These are phyloP conservation scores for Phtheirospermum japonicum DNA, from an alignment of 257 asterid genomes.

Conservation along the genomic window DNA sequence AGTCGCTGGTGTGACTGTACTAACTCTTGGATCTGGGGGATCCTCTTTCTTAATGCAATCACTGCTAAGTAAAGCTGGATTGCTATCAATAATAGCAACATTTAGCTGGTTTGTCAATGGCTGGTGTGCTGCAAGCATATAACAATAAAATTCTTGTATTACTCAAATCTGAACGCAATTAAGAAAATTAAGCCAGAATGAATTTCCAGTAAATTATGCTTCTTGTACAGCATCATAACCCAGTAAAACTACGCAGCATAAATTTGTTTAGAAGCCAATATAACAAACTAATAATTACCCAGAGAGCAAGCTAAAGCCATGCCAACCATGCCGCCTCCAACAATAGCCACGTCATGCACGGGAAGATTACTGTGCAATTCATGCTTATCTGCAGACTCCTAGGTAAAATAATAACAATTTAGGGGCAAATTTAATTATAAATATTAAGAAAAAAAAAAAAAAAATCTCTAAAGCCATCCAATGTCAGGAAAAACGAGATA, in stretches of 20 bases:
- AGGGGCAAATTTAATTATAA: slow-evolving; percentile 23
- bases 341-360: slow-evolving; percentile 88
- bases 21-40: slow-evolving; percentile 93
- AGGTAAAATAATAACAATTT: slow-evolving; percentile 14
- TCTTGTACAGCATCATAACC: not conserved
- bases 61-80: slow-evolving; percentile 69
- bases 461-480: slow-evolving; percentile 3
- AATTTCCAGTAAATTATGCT: slow-evolving; percentile 9
- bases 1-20: slow-evolving; percentile 94
- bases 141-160: slow-evolving; percentile 10
- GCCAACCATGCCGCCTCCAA: slow-evolving; percentile 99
- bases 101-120: slow-evolving; percentile 74
- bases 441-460: too few species aligned
- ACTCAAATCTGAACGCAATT: slow-evolving; percentile 6
- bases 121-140: slow-evolving; percentile 63
- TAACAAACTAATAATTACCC: slow-evolving; percentile 44
- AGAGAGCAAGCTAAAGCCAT: slow-evolving; percentile 92
- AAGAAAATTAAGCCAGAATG: slow-evolving; percentile 15
- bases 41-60: slow-evolving; percentile 60
- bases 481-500: slow-evolving; percentile 5
- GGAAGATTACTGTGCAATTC: slow-evolving; percentile 34
- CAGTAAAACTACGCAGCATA: too few species aligned
- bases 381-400: slow-evolving; percentile 44
- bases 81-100: slow-evolving; percentile 91
- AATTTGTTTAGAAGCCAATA: slow-evolving; percentile 7